Percentiles rank a stretch among this genome's conserved stretches.
Evolutionary conservation across 2,329 filamentous ascomycete species (phyloP).

Genomic region (Teratosphaeria destructans): DNA sequence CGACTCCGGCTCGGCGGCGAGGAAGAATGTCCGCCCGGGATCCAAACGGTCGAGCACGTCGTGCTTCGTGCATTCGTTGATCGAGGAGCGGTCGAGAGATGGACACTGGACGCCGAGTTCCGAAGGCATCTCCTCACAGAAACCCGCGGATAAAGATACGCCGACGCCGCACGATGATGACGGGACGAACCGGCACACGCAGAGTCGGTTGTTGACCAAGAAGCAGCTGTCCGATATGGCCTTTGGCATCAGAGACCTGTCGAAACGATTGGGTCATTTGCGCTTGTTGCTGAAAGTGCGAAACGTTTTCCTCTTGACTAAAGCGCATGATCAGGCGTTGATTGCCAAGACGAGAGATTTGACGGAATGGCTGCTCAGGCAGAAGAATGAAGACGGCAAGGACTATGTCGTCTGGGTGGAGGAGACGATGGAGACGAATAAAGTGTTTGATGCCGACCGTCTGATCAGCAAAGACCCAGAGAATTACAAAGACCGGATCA

Average conservation of each 20-base stretch:
- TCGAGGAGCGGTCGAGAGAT: slow-evolving; percentile 34
- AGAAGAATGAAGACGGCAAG: slow-evolving; percentile 49
- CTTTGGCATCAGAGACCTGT: slow-evolving; percentile 84
- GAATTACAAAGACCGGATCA: slow-evolving; percentile 49
- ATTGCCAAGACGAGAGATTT: slow-evolving; percentile 69
- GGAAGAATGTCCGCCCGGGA: slow-evolving; percentile 20
- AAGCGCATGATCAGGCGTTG: slow-evolving; percentile 76
- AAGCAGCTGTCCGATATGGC: slow-evolving; percentile 95
- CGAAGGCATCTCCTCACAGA: slow-evolving; percentile 24
- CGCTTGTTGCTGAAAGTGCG: slow-evolving; percentile 71
- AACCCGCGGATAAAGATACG: slow-evolving; percentile 34
- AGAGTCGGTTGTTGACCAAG: slow-evolving; percentile 78
- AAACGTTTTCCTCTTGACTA: slow-evolving; percentile 80
- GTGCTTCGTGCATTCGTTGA: slow-evolving; percentile 52
- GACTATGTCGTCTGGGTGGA: slow-evolving; percentile 73
- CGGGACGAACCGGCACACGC: slow-evolving; percentile 28
- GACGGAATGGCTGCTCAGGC: slow-evolving; percentile 65
- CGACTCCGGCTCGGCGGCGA: slow-evolving; percentile 18
- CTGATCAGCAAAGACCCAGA: slow-evolving; percentile 52
- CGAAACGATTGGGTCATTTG: slow-evolving; percentile 74
- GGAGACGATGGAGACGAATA: slow-evolving; percentile 59
- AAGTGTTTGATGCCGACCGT: slow-evolving; percentile 61
- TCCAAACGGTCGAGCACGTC: slow-evolving; percentile 36
- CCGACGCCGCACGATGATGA: slow-evolving; percentile 15
- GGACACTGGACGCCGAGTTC: slow-evolving; percentile 12